Evolutionary conservation across 2,329 filamentous ascomycete genomes (phyloP).

Genomic region (Emmonsia crescens): DNA sequence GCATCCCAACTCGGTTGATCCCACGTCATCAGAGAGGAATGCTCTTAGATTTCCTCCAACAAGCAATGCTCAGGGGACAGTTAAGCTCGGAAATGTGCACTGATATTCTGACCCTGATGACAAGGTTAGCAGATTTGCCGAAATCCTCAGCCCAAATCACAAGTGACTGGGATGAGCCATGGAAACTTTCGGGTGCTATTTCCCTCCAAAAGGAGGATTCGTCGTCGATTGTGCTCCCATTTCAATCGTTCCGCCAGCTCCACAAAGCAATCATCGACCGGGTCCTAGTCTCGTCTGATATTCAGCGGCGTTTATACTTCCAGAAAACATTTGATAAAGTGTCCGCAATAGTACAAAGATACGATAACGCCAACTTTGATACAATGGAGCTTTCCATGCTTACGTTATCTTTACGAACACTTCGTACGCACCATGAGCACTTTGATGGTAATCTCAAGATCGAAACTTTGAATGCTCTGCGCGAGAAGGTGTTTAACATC

Average conservation of each 20-base stretch:
- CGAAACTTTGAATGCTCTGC: slow-evolving; percentile 22
- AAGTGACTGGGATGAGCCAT: slow-evolving; percentile 26
- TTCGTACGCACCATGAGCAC: slow-evolving; percentile 24
- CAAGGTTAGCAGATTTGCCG: slow-evolving; percentile 29
- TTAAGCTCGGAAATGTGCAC: slow-evolving; percentile 16
- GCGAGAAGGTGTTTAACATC: slow-evolving; percentile 24
- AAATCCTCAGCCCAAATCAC: slow-evolving; percentile 29
- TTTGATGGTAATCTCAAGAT: slow-evolving; percentile 21
- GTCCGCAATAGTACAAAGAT: slow-evolving; percentile 20
- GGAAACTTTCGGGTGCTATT: slow-evolving; percentile 27
- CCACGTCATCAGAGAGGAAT: slow-evolving; percentile 27
- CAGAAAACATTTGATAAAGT: slow-evolving; percentile 26
- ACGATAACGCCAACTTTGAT: slow-evolving; percentile 22
- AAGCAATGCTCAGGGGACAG: slow-evolving; percentile 20
- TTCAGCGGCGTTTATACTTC: slow-evolving; percentile 24
- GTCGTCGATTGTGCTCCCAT: neutral
- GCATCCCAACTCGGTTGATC: slow-evolving; percentile 27
- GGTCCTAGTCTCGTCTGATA: slow-evolving; percentile 24
- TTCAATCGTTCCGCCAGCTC: slow-evolving; percentile 24
- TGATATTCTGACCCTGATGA: slow-evolving; percentile 29
- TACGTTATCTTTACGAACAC: slow-evolving; percentile 24
- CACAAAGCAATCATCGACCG: slow-evolving; percentile 26
- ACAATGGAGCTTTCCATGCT: slow-evolving; percentile 30
- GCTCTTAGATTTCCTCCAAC: slow-evolving; percentile 26
- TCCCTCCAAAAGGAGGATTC: slow-evolving; percentile 24